Percentiles rank a stretch among this genome's conserved stretches.
These are phyloP conservation scores for Leishmania amazonensis DNA, from an alignment of 208 protist species.

Conservation along the genomic window DNA sequence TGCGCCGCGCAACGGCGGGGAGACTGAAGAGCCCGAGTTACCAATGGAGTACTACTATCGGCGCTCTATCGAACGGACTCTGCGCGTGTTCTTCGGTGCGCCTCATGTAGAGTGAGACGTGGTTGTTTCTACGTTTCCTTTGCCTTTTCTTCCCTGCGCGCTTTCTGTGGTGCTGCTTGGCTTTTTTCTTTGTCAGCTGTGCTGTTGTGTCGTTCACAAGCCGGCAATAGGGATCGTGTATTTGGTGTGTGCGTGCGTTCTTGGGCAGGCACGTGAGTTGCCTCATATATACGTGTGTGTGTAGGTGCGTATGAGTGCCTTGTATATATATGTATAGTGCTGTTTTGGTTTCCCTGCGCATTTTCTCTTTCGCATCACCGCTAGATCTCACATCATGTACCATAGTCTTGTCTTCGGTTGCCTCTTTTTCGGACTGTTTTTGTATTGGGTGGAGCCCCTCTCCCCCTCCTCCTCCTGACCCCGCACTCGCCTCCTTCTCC, in stretches of 20 bases:
- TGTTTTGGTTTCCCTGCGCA: neutral
- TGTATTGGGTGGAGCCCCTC: neutral
- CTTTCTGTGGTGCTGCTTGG: neutral
- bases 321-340: neutral
- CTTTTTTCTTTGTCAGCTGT: neutral
- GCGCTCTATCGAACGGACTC: constrained; percentile 36
- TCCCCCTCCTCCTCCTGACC: neutral
- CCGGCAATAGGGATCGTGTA: neutral
- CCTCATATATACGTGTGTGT: neutral
- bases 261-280: neutral
- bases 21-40: constrained; percentile 12
- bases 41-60: constrained; percentile 33
- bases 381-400: neutral
- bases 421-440: neutral
- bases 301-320: too few species aligned
- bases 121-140: neutral
- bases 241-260: neutral
- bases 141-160: neutral
- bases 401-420: constrained; percentile 2
- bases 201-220: neutral
- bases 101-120: neutral
- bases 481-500: neutral
- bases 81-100: constrained; percentile 39
- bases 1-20: neutral
- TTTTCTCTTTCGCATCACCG: neutral